Conservation (phyloP, 208 protist species). For the Phytomonas sp. region DNA sequence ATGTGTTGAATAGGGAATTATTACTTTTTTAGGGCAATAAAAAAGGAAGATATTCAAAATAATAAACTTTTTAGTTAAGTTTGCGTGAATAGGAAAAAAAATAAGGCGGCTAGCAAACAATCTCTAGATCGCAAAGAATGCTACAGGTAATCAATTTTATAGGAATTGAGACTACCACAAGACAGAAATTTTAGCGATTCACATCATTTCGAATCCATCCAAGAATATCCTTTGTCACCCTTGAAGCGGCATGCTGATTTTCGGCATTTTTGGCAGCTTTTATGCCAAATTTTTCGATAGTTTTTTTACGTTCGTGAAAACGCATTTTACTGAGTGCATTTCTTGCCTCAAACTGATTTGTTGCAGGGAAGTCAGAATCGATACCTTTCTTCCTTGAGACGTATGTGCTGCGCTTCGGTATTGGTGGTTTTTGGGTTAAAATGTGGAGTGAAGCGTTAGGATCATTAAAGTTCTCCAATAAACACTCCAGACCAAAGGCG, state of each 20-base stretch:
- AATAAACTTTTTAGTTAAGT: background rate
- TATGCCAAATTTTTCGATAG: slow-evolving; percentile 61
- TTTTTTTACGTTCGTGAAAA: slow-evolving; percentile 62
- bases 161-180: background rate
- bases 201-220: slow-evolving; percentile 75
- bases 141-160: background rate
- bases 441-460: slow-evolving; percentile 30
- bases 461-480: slow-evolving; percentile 45
- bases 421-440: slow-evolving; percentile 39
- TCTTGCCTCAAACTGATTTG: slow-evolving; percentile 69
- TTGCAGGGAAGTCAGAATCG: slow-evolving; percentile 35
- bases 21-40: too few relatives aligned
- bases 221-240: slow-evolving; percentile 74
- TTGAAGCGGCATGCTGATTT: slow-evolving; percentile 60
- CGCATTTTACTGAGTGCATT: slow-evolving; percentile 69
- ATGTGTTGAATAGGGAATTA: too few relatives aligned
- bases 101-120: background rate
- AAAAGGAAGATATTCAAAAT: background rate
- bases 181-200: background rate
- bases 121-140: background rate
- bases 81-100: background rate
- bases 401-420: slow-evolving; percentile 25
- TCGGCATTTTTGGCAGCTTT: slow-evolving; percentile 41
- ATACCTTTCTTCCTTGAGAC: slow-evolving; percentile 65
- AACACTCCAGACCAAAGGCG: slow-evolving; percentile 19